Evolutionary conservation across 345 rosid genomes (phyloP).

Genomic region (Pseudoturritis turrita): DNA sequence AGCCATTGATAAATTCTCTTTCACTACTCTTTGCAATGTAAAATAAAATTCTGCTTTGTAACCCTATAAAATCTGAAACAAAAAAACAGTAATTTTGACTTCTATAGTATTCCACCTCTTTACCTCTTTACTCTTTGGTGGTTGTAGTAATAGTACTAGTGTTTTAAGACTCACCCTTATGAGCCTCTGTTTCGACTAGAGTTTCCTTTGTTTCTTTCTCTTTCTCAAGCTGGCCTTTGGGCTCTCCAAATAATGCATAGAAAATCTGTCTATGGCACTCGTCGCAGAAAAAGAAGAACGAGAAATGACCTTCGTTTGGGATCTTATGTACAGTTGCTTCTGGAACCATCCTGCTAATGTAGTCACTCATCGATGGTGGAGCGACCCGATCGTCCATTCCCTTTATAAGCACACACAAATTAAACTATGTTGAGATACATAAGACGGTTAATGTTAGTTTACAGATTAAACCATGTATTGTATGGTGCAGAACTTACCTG

Average conservation of each 20-base stretch:
- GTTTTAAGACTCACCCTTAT: background rate
- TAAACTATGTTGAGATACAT: background rate
- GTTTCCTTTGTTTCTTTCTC: conserved; percentile 6
- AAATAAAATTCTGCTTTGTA: background rate
- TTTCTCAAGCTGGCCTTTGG: conserved; percentile 56
- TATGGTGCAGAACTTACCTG: conserved; percentile 49
- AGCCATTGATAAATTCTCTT: background rate
- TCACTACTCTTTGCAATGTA: background rate
- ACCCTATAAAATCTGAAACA: background rate
- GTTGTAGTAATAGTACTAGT: background rate
- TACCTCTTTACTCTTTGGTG: conserved; percentile 15
- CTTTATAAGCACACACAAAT: conserved; percentile 28
- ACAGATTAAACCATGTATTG: background rate
- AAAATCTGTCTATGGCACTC: conserved; percentile 75
- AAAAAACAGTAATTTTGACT: background rate
- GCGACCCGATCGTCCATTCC: conserved; percentile 78
- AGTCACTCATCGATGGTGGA: conserved; percentile 63
- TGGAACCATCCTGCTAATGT: conserved; percentile 67
- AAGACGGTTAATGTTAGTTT: background rate
- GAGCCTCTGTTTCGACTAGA: conserved; percentile 9
- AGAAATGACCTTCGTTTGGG: conserved; percentile 80
- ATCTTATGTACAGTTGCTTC: conserved; percentile 57
- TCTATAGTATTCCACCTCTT: conserved; percentile 12
- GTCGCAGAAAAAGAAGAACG: conserved; percentile 72
- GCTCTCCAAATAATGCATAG: conserved; percentile 61